A percentile compares a stretch with the other conserved stretches of the same genome.
Conservation (phyloP, 2,329 filamentous ascomycete species). For the Pseudogymnoascus sp. region DNA sequence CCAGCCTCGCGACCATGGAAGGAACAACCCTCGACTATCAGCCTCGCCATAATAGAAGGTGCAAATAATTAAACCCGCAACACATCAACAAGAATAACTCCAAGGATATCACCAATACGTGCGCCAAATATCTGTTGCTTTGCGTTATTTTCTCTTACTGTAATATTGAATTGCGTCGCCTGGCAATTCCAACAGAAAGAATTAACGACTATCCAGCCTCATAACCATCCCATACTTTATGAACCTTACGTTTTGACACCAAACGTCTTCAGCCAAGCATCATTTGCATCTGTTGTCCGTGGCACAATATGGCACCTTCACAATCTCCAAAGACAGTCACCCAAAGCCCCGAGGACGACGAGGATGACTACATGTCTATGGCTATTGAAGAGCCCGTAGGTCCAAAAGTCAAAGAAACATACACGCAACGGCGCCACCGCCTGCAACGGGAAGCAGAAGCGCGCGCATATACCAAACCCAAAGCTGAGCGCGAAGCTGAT, state of each 20-base stretch:
- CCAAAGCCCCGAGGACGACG: conserved; percentile 37
- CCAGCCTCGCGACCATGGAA: not conserved
- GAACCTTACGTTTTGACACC: not conserved
- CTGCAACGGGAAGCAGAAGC: conserved; percentile 55
- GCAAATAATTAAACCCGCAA: not conserved
- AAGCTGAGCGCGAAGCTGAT: conserved; percentile 70
- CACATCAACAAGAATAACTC: not conserved
- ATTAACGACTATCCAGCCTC: not conserved
- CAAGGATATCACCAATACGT: not conserved
- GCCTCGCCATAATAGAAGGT: not conserved
- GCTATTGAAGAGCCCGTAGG: conserved; percentile 59
- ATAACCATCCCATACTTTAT: not conserved
- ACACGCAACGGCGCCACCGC: conserved; percentile 43
- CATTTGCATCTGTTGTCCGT: not conserved
- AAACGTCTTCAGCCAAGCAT: not conserved
- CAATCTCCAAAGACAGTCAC: not conserved
- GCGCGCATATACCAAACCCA: conserved; percentile 64
- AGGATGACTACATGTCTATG: conserved; percentile 98
- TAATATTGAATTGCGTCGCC: not conserved
- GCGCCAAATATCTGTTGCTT: no score
- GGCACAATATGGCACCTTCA: not conserved
- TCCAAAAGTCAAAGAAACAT: conserved; percentile 47
- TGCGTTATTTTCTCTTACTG: not conserved
- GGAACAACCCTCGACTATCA: not conserved
- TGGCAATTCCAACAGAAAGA: not conserved